A percentile compares a stretch with the other conserved stretches of the same genome.
phyloP scores from a whole-genome alignment of 306 rosid genomes.

The Styphnolobium japonicum region DNA sequence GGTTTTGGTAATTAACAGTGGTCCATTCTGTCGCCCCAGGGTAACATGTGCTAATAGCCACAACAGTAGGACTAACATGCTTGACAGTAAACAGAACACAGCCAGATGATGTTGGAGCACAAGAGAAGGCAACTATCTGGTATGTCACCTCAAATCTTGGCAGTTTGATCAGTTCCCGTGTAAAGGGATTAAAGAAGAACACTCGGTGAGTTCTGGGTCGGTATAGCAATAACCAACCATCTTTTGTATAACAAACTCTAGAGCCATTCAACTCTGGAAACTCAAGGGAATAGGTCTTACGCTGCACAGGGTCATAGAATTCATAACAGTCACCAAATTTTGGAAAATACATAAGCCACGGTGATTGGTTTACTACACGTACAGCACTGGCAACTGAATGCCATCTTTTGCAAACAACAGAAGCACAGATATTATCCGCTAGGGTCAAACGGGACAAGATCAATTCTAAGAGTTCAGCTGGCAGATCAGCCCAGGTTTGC shows the following conservation, averaged over 20 bases:
- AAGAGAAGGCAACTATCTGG: slow-evolving; percentile 73
- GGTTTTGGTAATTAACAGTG: slow-evolving; percentile 55
- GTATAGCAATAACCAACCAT: slow-evolving; percentile 72
- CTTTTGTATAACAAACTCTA: slow-evolving; percentile 69
- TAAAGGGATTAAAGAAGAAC: slow-evolving; percentile 74
- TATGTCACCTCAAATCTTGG: slow-evolving; percentile 63
- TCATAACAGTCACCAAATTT: slow-evolving; percentile 52
- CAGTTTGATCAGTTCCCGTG: slow-evolving; percentile 53
- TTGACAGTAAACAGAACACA: slow-evolving; percentile 68
- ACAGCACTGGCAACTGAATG: slow-evolving; percentile 54
- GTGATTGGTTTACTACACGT: slow-evolving; percentile 65
- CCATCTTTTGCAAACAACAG: slow-evolving; percentile 76
- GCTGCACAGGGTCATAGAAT: slow-evolving; percentile 67
- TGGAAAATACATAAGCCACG: slow-evolving; percentile 78
- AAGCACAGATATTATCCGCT: slow-evolving; percentile 57
- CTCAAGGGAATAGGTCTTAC: slow-evolving; percentile 48
- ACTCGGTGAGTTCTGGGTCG: slow-evolving; percentile 40
- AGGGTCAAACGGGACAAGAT: slow-evolving; percentile 45
- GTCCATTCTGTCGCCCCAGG: slow-evolving; percentile 57
- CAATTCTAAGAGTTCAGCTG: slow-evolving; percentile 60
- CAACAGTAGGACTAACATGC: slow-evolving; percentile 50
- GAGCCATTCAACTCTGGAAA: slow-evolving; percentile 67
- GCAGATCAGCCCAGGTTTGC: slow-evolving; percentile 70
- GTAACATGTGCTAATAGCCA: slow-evolving; percentile 56
- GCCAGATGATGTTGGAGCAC: slow-evolving; percentile 65